Evolutionary conservation across 495 filamentous ascomycete species (phyloP).

Genomic region (Podospora pseudoanserina): DNA sequence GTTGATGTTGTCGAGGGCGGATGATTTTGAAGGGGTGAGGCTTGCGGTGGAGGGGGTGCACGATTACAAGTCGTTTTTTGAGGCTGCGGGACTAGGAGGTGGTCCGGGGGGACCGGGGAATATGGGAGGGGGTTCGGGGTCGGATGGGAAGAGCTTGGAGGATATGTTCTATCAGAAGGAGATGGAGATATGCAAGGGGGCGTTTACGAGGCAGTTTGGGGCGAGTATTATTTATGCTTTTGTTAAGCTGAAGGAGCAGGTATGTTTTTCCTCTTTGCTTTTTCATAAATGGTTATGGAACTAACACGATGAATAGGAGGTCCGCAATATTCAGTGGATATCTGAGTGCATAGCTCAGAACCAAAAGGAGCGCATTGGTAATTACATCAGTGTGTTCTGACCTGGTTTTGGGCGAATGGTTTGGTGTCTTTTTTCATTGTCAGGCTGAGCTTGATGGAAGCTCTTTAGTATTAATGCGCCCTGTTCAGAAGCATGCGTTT

Average conservation of each 20-base stretch:
- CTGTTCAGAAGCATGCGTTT: conserved; percentile 19
- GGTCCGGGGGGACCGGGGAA: conserved; percentile 71
- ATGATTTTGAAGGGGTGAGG: conserved; percentile 89
- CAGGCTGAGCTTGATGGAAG: conserved; percentile 13
- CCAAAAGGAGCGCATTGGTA: conserved; percentile 97
- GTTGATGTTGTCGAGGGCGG: conserved; percentile 89
- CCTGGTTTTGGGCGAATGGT: neutral
- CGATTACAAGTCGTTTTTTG: conserved; percentile 94
- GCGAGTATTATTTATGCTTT: conserved; percentile 94
- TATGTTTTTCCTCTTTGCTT: conserved; percentile 42
- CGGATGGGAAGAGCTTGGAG: conserved; percentile 86
- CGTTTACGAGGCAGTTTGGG: conserved; percentile 96
- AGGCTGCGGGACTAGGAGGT: conserved; percentile 80
- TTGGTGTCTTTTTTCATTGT: neutral
- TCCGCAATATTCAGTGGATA: conserved; percentile 99
- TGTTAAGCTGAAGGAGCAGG: conserved; percentile 97
- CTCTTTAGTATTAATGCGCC: conserved; percentile 32
- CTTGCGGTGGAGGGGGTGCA: conserved; percentile 85
- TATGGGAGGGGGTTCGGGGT: conserved; percentile 71
- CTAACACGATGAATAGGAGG: conserved; percentile 63
- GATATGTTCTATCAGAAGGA: conserved; percentile 99
- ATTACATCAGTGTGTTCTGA: conserved; percentile 94
- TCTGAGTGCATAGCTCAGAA: conserved; percentile 99
- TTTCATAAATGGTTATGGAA: too few species aligned
- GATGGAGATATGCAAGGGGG: conserved; percentile 93